phyloP scores from a whole-genome alignment of 2,329 filamentous ascomycete species.

The Chalaropsis ovoidea region DNA sequence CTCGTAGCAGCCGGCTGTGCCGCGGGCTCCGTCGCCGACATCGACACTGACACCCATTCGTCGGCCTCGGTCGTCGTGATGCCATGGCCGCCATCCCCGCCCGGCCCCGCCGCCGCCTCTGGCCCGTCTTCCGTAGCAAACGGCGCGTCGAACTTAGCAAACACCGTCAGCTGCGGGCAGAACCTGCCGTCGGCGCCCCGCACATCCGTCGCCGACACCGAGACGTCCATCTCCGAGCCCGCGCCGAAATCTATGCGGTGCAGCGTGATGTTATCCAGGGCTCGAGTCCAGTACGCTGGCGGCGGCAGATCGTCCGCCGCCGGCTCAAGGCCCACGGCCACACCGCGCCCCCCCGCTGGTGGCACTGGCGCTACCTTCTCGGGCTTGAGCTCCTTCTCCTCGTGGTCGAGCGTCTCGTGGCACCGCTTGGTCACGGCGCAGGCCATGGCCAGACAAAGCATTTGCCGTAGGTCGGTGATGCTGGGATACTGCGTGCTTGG shows the following conservation, averaged over 20 bases:
- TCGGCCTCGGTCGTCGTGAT: not conserved
- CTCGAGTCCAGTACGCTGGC: constrained; percentile 12
- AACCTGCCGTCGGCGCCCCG: not conserved
- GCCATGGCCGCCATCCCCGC: not conserved
- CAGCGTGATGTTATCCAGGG: constrained; percentile 12
- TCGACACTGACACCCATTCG: constrained; percentile 4
- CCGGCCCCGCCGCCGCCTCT: not conserved
- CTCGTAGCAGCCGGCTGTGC: not conserved
- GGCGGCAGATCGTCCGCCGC: not conserved
- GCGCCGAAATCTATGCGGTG: not conserved
- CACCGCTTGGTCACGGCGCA: constrained; percentile 36
- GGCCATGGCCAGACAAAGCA: constrained; percentile 38
- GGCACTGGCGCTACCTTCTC: not conserved
- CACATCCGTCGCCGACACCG: not conserved
- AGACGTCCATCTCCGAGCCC: not conserved
- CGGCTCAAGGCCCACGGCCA: not conserved
- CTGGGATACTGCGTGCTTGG: constrained; percentile 40
- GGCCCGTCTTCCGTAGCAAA: not conserved
- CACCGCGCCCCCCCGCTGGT: not conserved
- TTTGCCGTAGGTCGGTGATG: constrained; percentile 38
- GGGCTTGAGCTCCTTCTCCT: constrained; percentile 11
- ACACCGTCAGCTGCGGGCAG: constrained; percentile 2
- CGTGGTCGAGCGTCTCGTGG: constrained; percentile 28
- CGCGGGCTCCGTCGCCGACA: not conserved
- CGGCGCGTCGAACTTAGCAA: constrained; percentile 5